phyloP scores from a whole-genome alignment of 805 yeast genomes.

The Candida chilensis region DNA sequence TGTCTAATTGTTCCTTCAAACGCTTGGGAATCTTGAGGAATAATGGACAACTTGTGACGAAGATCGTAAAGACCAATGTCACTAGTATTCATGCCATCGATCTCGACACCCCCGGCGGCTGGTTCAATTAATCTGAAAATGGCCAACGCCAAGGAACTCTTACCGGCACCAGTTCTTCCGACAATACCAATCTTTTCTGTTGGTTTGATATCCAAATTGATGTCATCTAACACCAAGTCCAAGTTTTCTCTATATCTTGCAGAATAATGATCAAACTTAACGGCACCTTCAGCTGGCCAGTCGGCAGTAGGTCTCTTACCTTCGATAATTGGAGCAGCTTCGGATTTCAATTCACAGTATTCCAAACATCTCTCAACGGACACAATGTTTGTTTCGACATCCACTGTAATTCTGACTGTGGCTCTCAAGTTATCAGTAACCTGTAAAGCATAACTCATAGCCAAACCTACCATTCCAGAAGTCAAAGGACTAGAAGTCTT shows the following conservation, averaged over 20 bases:
- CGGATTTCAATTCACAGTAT: conserved; percentile 38
- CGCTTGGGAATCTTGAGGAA: conserved; percentile 92
- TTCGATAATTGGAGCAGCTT: conserved; percentile 36
- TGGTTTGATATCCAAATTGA: conserved; percentile 55
- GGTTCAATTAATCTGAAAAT: conserved; percentile 80
- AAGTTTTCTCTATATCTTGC: conserved; percentile 78
- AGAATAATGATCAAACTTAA: conserved; percentile 65
- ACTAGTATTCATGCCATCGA: conserved; percentile 63
- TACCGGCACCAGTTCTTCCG: conserved; percentile 97
- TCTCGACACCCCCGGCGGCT: conserved; percentile 55
- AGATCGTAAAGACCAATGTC: conserved; percentile 69
- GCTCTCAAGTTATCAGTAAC: conserved; percentile 44
- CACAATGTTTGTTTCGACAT: conserved; percentile 54
- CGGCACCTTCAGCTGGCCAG: conserved; percentile 73
- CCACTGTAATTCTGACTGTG: conserved; percentile 54
- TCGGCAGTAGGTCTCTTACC: conserved; percentile 29
- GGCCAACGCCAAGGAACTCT: conserved; percentile 77
- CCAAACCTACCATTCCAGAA: conserved; percentile 55
- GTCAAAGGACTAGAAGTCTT: conserved; percentile 31
- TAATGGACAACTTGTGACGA: conserved; percentile 70
- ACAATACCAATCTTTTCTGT: conserved; percentile 90
- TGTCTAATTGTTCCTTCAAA: conserved; percentile 82
- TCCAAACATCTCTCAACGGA: conserved; percentile 63
- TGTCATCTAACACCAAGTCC: conserved; percentile 67
- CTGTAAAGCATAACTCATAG: conserved; percentile 55